Base-by-base conservation (phyloP, 2,329 filamentous ascomycete genomes). In the Aspergillus carbonarius region DNA sequence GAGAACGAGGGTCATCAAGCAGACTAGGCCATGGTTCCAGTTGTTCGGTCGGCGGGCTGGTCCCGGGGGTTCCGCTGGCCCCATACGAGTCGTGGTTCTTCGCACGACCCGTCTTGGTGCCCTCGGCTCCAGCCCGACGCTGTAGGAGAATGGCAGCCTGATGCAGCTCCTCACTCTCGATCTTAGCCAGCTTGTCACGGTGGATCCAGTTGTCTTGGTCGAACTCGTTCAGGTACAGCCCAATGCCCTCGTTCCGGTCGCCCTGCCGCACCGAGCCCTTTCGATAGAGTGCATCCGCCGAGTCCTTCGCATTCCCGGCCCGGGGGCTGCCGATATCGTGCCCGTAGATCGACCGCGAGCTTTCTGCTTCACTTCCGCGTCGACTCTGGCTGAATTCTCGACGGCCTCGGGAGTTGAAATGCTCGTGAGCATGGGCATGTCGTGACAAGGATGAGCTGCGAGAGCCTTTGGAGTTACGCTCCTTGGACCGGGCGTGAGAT, bases 161-260 rank as follows among this genome's bases (percentile, higher is more conserved):
- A 54, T 81, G 79, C 50, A 81, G 65, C 63, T 82, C 79, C 67
- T 81, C 77, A 57, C 78, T 81, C 64, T 82, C 79, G 34, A 82
- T 82, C 55, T 74, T 75, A 20, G 79, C 79, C 58, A 82, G 64
- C 64, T 82, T 82, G 63, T 82, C 79, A 9, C 79, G 73, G 60
- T 82, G 79, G 54, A 82, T 82, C 79, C 79, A 82, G 39, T 78
- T 76, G 57, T 76, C 75, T 18, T 72, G 63, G n/a, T 76, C 72
- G 34, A 69, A 57, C 12, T 68, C 63, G 10, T 63, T 50, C 34
- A 58, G 30, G 25, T 62, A 54, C 27, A 60, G 12, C 7, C 57
- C 53, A n/a, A 49, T 60, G 23, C 64, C 65, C 4, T 68, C 68
- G 34, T 62, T 63, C 34, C 56, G 42, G 7, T 69, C 64, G 12